Conservation (phyloP, 78 protist genomes). For the Cavenderia fasciculata region DNA sequence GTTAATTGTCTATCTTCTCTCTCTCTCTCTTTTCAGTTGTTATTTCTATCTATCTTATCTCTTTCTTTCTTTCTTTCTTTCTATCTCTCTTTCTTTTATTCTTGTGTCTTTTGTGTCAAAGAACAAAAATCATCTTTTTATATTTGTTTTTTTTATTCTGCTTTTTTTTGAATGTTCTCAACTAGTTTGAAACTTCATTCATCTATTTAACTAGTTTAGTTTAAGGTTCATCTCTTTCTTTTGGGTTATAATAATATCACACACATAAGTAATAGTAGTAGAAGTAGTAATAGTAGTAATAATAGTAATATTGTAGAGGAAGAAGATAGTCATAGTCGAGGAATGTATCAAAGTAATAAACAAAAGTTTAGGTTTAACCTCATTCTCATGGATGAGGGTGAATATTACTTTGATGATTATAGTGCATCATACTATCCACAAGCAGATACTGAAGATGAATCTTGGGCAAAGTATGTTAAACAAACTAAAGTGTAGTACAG, state of each 20-base stretch:
- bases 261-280: no score
- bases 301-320: neutral
- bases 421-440: slow-evolving; percentile 77
- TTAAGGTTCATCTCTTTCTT: no score
- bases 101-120: no score
- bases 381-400: slow-evolving; percentile 83
- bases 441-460: slow-evolving; percentile 34
- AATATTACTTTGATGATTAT: slow-evolving; percentile 83
- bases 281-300: slow-evolving; percentile 16
- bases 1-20: neutral
- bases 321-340: neutral
- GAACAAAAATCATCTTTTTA: no score
- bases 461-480: slow-evolving; percentile 18
- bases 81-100: slow-evolving; percentile 60
- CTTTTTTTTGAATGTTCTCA: neutral
- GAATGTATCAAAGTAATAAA: slow-evolving; percentile 48
- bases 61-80: slow-evolving; percentile 5
- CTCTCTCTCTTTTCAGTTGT: neutral
- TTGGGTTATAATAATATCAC: no score
- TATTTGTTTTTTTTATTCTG: neutral
- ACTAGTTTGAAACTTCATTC: neutral
- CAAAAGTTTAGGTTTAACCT: slow-evolving; percentile 66
- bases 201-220: no score
- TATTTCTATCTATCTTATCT: neutral
- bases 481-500: neutral